These are phyloP conservation scores for Platanthera guangdongensis DNA, from an alignment of 106 monocot species.

Conservation along the genomic window DNA sequence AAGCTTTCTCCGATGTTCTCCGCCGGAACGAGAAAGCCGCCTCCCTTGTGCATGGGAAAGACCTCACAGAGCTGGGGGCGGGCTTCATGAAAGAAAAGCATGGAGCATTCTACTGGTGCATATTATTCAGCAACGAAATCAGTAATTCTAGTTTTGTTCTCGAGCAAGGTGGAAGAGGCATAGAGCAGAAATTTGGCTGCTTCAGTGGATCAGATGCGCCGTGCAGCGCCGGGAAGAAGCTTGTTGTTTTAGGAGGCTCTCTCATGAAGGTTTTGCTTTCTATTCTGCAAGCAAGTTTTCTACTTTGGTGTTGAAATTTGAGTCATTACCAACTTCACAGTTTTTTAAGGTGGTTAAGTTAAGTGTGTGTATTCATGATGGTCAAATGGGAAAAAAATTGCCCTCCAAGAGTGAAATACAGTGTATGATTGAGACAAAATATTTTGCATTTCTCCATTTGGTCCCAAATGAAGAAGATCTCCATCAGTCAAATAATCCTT, in stretches of 20 bases:
- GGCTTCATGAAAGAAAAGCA: slow-evolving; percentile 28
- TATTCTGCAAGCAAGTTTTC: neutral
- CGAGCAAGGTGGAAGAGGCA: slow-evolving; percentile 60
- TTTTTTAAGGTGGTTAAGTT: too few relatives aligned
- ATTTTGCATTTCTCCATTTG: too few relatives aligned
- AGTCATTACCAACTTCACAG: too few relatives aligned
- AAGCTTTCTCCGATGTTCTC: slow-evolving; percentile 32
- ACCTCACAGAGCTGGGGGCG: slow-evolving; percentile 54
- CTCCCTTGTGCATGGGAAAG: slow-evolving; percentile 34
- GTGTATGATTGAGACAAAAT: too few relatives aligned
- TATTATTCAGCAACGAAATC: slow-evolving; percentile 53
- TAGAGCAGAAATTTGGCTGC: slow-evolving; percentile 56
- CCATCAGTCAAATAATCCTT: too few relatives aligned
- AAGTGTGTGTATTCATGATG: too few relatives aligned
- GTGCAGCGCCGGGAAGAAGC: slow-evolving; percentile 31
- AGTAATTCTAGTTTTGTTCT: slow-evolving; percentile 51
- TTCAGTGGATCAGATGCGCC: slow-evolving; percentile 47
- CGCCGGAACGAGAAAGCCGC: slow-evolving; percentile 17
- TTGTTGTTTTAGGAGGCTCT: neutral
- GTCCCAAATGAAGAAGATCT: too few relatives aligned
- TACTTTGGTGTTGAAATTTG: neutral
- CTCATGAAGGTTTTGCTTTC: neutral
- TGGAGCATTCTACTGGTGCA: slow-evolving; percentile 56
- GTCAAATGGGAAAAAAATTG: too few relatives aligned
- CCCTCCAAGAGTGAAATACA: too few relatives aligned